Percentiles rank a stretch among this genome's conserved stretches.
These are phyloP conservation scores for Radiomyces spectabilis DNA, from an alignment of 192 early-diverging fungal species.

Conservation along the genomic window DNA sequence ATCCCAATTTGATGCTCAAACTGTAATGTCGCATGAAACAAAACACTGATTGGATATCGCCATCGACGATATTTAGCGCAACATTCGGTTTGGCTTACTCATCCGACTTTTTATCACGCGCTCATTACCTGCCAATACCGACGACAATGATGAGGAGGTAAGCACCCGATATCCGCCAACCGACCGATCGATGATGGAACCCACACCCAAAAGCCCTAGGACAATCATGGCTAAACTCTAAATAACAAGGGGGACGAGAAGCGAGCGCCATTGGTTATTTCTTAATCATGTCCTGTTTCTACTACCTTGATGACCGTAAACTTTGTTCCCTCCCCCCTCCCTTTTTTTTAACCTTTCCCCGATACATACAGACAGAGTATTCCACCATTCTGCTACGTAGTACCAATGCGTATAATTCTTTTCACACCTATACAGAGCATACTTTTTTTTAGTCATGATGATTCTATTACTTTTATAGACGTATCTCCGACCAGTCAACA, in stretches of 20 bases:
- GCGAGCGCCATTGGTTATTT: no score
- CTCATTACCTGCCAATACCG: constrained; percentile 21
- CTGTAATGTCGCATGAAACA: constrained; percentile 24
- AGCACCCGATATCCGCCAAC: constrained; percentile 6
- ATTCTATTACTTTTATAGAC: not conserved
- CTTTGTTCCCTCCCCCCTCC: not conserved
- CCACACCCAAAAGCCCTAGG: constrained; percentile 12
- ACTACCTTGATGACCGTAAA: not conserved
- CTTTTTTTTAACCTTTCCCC: not conserved
- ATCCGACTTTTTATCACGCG: not conserved
- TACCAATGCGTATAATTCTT: constrained; percentile 22
- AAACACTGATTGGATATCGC: constrained; percentile 3
- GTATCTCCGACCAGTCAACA: constrained; percentile 18
- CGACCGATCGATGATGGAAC: constrained; percentile 16
- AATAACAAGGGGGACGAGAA: no score
- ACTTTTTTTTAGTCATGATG: not conserved
- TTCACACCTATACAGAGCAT: constrained; percentile 17
- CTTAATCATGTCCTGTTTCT: no score
- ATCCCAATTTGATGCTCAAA: constrained; percentile 28
- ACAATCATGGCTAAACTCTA: constrained; percentile 23
- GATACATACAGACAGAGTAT: constrained; percentile 20
- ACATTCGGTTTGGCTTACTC: no score
- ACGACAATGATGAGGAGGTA: constrained; percentile 22
- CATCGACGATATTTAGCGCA: no score
- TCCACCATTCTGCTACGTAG: constrained; percentile 29